Conservation (phyloP, 805 yeast genomes). For the Pichia cabralensis region DNA sequence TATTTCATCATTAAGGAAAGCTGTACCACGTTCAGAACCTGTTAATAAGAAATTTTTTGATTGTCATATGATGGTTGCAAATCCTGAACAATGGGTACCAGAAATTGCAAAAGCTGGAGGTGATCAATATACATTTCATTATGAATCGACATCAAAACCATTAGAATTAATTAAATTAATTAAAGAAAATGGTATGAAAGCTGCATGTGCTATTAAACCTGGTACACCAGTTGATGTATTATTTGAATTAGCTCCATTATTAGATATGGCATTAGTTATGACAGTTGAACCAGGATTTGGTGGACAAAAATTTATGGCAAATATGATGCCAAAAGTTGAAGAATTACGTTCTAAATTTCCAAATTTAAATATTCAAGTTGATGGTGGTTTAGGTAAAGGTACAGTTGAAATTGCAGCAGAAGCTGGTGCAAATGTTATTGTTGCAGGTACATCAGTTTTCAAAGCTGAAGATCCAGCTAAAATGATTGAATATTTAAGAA, state of each 20-base stretch:
- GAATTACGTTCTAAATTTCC: slow-evolving; percentile 67
- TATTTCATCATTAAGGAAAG: slow-evolving; percentile 64
- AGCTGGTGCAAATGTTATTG: slow-evolving; percentile 97
- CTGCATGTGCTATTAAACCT: slow-evolving; percentile 92
- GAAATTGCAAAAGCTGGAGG: slow-evolving; percentile 92
- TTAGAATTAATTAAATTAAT: slow-evolving; percentile 63
- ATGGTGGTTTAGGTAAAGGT: slow-evolving; percentile 87
- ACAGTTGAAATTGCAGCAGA: slow-evolving; percentile 83
- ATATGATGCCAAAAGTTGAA: slow-evolving; percentile 94
- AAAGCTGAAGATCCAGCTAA: slow-evolving; percentile 71
- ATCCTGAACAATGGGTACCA: slow-evolving; percentile 89
- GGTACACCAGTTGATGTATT: slow-evolving; percentile 81
- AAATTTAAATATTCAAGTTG: slow-evolving; percentile 81
- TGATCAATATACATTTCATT: slow-evolving; percentile 92
- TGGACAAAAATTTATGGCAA: slow-evolving; percentile 91
- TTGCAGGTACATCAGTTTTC: slow-evolving; percentile 93
- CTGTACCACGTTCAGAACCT: slow-evolving; percentile 47
- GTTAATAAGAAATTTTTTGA: slow-evolving; percentile 40
- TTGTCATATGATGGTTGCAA: slow-evolving; percentile 96
- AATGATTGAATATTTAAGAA: slow-evolving; percentile 61
- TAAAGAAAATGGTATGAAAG: slow-evolving; percentile 75
- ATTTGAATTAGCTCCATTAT: slow-evolving; percentile 43
- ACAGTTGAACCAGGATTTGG: slow-evolving; percentile 99
- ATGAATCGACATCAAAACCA: slow-evolving; percentile 82
- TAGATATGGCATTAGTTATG: slow-evolving; percentile 96